These are phyloP conservation scores for Xylariaceae sp. DNA, from an alignment of 2,329 filamentous ascomycete genomes.

Conservation along the genomic window DNA sequence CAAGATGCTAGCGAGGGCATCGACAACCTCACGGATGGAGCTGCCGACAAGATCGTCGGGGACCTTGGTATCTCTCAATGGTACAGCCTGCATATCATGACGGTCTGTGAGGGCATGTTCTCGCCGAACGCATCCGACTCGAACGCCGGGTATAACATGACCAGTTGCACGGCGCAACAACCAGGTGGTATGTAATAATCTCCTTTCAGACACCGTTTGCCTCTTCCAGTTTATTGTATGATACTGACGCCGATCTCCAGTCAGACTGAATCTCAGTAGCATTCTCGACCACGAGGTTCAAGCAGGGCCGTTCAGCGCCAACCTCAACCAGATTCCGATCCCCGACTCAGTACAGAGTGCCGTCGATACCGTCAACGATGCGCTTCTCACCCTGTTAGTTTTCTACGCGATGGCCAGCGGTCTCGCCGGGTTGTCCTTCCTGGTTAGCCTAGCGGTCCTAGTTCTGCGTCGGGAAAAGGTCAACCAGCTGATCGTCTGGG, in stretches of 20 bases:
- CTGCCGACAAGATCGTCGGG: constrained; percentile 37
- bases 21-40: constrained; percentile 36
- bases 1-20: constrained; percentile 35
- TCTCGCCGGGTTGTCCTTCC: constrained; percentile 40
- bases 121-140: constrained; percentile 38
- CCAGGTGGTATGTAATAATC: constrained; percentile 36
- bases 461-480: constrained; percentile 15
- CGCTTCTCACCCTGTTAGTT: constrained; percentile 44
- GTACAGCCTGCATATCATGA: constrained; percentile 48
- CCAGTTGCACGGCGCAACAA: constrained; percentile 39
- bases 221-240: neutral
- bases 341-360: constrained; percentile 40
- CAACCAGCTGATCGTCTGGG: constrained; percentile 23
- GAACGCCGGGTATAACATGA: constrained; percentile 37
- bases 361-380: constrained; percentile 45
- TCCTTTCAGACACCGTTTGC: neutral
- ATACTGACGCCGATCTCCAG: constrained; percentile 18
- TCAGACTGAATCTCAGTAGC: constrained; percentile 42
- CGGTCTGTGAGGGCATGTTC: constrained; percentile 42
- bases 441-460: constrained; percentile 35
- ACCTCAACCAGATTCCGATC: constrained; percentile 41
- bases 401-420: constrained; percentile 43
- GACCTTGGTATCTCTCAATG: constrained; percentile 45
- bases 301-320: constrained; percentile 41
- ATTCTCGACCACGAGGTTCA: constrained; percentile 43